A percentile compares a stretch with the other conserved stretches of the same genome.
Conservation (phyloP, 169 alveolate genomes). For the Plasmodium malariae region DNA sequence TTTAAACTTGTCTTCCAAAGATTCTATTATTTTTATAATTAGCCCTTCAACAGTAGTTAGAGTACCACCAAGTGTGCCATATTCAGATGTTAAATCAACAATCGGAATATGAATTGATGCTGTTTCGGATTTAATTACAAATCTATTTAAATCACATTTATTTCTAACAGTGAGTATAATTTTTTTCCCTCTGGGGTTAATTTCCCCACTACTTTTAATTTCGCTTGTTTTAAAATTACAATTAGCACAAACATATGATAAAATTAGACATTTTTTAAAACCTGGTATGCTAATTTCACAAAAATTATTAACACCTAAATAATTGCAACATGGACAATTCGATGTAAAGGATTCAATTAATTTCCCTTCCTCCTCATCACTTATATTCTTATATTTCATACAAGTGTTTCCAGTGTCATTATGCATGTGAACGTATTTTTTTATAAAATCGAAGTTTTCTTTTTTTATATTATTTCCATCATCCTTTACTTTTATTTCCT, state of each 20-base stretch:
- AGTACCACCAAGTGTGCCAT: slow-evolving; percentile 88
- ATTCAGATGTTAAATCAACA: slow-evolving; percentile 93
- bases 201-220: slow-evolving; percentile 97
- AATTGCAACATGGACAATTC: slow-evolving; percentile 91
- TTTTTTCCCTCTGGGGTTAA: slow-evolving; percentile 93
- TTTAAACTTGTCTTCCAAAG: slow-evolving; percentile 90
- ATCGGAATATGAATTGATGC: slow-evolving; percentile 94
- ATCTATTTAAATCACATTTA: slow-evolving; percentile 95
- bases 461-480: slow-evolving; percentile 23
- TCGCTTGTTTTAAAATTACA: slow-evolving; percentile 97
- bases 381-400: slow-evolving; percentile 35
- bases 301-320: slow-evolving; percentile 85
- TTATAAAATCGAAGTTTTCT: slow-evolving; percentile 72
- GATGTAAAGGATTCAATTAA: slow-evolving; percentile 73
- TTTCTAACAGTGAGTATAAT: slow-evolving; percentile 87
- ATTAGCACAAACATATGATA: slow-evolving; percentile 94
- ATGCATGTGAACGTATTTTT: slow-evolving; percentile 54
- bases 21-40: slow-evolving; percentile 86
- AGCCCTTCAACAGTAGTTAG: slow-evolving; percentile 97
- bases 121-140: slow-evolving; percentile 95
- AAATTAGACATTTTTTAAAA: slow-evolving; percentile 94
- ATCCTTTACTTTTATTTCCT: slow-evolving; percentile 16
- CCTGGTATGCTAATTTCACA: slow-evolving; percentile 97
- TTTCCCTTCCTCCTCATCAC: slow-evolving; percentile 60
- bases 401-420: background rate